Base-by-base conservation (phyloP, 2,329 filamentous ascomycete species). In the Pseudocercospora vitis region DNA sequence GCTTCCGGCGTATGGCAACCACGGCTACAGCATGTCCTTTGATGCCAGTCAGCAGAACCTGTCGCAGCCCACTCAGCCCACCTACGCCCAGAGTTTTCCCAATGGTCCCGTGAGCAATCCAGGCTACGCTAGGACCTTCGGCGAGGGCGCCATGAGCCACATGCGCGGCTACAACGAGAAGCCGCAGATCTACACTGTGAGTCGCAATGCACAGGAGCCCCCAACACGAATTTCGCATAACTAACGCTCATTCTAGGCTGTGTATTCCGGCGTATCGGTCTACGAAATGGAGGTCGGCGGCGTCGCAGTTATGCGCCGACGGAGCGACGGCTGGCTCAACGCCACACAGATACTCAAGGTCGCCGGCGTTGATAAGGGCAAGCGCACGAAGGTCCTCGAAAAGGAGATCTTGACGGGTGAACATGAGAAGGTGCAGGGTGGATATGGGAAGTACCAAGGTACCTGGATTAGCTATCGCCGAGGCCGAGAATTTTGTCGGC, bases 221-320 rank as follows among this genome's bases (percentile, higher is more conserved):
- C 59, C 24, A 57, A 28, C 37, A 39, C 26, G 11, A 29, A 6
- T 6, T 29, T 11, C 6, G 26, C 23, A n/a, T 28, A 28, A 26
- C 21, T 14, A 18, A 37, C 14, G 24, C 33, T 3, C 26, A 12
- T 32, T 12, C 48, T 57, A 83, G 84, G 92, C 92, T 56, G 88
- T 95, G 33, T 97, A 97, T 72, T 97, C 92, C 6, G 91, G 91
- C 62, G 90, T 97, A 40, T 87, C 92, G 57, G 94, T 99, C 12
- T 99, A 97, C 76, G 94, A 99, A 74, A 96, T 97, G 91, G 91
- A 96, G 71, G 88, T 97, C 57, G 95, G 96, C 70, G 84, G 83
- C 40, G 80, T 99, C 61, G 90, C 91, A 19, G 91, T 97, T 47
- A 99, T 99, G 94, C 89, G 94, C 70, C 86, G 94, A 54, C 87